These are phyloP conservation scores for Paralagenidium karlingii DNA, from an alignment of 352 stramenopile species.

Conservation along the genomic window DNA sequence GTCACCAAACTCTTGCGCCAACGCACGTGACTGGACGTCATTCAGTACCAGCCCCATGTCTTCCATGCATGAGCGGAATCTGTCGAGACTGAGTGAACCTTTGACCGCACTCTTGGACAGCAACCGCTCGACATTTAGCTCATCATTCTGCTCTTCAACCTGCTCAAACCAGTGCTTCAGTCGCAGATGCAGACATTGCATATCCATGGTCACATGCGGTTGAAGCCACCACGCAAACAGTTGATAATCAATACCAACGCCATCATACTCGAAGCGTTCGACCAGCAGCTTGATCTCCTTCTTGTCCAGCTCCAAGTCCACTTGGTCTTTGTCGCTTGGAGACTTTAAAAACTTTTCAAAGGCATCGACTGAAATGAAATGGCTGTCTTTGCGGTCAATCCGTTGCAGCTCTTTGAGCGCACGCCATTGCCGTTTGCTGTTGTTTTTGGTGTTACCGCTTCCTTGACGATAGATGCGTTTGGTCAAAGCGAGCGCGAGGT, in stretches of 20 bases:
- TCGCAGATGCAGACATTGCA: constrained; percentile 30
- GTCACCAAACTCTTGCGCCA: constrained; percentile 51
- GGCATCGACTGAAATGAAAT: neutral
- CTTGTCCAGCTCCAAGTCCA: constrained; percentile 17
- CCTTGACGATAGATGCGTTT: too few species aligned
- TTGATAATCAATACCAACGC: constrained; percentile 48
- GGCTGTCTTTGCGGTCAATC: neutral
- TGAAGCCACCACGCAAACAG: constrained; percentile 61
- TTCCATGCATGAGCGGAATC: too few species aligned
- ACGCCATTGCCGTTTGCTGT: too few species aligned
- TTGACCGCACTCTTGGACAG: too few species aligned
- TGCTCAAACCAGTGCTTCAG: constrained; percentile 30
- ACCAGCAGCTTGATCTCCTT: constrained; percentile 21
- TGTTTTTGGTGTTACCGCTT: too few species aligned
- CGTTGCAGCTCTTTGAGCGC: neutral
- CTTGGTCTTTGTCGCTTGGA: neutral
- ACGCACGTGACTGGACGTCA: constrained; percentile 39
- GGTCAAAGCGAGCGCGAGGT: too few species aligned
- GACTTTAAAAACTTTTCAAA: neutral
- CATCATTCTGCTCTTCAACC: constrained; percentile 19
- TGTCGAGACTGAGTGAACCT: too few species aligned
- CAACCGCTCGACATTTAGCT: constrained; percentile 38
- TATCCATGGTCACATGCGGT: constrained; percentile 42
- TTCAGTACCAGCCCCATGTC: constrained; percentile 58
- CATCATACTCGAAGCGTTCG: constrained; percentile 55